Evolutionary conservation across 805 yeast genomes (phyloP).

Genomic region (Cyberlindnera saturnus): DNA sequence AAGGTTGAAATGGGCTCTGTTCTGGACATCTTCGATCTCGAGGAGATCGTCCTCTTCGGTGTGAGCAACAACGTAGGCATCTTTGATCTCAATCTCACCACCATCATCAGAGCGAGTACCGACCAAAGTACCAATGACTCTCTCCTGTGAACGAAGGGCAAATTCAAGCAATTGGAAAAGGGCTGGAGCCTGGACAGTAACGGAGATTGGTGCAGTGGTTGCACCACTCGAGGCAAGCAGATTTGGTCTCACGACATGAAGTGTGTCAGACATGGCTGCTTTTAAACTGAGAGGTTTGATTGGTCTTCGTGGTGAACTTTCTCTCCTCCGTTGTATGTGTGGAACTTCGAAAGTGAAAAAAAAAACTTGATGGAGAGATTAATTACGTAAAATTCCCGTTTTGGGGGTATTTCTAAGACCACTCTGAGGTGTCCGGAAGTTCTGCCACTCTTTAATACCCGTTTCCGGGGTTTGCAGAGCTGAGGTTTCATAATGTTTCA

Average conservation of each 20-base stretch:
- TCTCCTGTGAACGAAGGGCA: slow-evolving; percentile 48
- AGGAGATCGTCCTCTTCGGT: slow-evolving; percentile 70
- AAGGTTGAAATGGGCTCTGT: slow-evolving; percentile 61
- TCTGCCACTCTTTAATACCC: too few relatives aligned
- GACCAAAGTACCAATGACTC: slow-evolving; percentile 77
- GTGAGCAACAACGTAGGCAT: slow-evolving; percentile 79
- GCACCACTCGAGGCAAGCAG: slow-evolving; percentile 20
- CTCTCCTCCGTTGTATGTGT: background rate
- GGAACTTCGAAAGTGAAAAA: background rate
- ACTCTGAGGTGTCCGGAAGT: too few relatives aligned
- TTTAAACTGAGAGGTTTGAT: background rate
- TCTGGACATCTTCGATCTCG: slow-evolving; percentile 70
- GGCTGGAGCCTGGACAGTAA: slow-evolving; percentile 62
- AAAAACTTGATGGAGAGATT: too few relatives aligned
- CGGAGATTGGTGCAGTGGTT: slow-evolving; percentile 39
- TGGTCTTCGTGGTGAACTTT: background rate
- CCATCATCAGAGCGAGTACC: slow-evolving; percentile 86
- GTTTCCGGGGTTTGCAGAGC: too few relatives aligned
- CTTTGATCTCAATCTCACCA: slow-evolving; percentile 61
- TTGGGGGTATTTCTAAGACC: too few relatives aligned
- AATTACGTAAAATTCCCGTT: too few relatives aligned
- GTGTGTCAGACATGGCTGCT: slow-evolving; percentile 16
- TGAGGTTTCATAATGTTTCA: too few relatives aligned
- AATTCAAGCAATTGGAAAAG: slow-evolving; percentile 73
- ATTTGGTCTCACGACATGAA: slow-evolving; percentile 25